Evolutionary conservation across 306 rosid species (phyloP).

Genomic region (Vachellia pachyceras): DNA sequence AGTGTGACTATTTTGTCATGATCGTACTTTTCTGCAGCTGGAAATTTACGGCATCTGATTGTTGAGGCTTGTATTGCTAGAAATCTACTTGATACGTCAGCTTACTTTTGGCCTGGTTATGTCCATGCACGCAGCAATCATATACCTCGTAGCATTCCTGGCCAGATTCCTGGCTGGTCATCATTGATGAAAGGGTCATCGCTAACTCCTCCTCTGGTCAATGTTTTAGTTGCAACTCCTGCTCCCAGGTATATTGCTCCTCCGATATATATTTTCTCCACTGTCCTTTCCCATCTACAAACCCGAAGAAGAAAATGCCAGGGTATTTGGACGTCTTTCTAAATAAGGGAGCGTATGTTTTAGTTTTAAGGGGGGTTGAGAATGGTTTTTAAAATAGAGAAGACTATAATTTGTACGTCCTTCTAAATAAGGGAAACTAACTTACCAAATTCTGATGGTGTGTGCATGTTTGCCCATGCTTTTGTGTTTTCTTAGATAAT

Average conservation of each 20-base stretch:
- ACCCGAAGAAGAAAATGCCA: background rate
- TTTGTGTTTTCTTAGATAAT: no score
- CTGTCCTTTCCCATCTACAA: background rate
- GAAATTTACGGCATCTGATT: slow-evolving; percentile 88
- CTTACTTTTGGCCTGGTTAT: slow-evolving; percentile 81
- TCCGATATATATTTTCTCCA: slow-evolving; percentile 13
- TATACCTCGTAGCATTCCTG: slow-evolving; percentile 62
- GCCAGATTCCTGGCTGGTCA: slow-evolving; percentile 81
- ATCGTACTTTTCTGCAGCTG: slow-evolving; percentile 60
- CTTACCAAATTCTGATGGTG: no score
- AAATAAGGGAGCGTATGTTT: no score
- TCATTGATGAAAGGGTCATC: slow-evolving; percentile 82
- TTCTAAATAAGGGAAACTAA: no score
- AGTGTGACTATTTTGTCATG: slow-evolving; percentile 41
- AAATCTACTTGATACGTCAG: background rate
- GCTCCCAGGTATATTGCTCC: slow-evolving; percentile 84
- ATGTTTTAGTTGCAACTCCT: slow-evolving; percentile 76
- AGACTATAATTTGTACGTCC: no score
- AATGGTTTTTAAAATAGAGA: no score
- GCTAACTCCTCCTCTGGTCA: slow-evolving; percentile 68
- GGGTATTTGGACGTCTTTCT: background rate
- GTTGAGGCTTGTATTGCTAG: slow-evolving; percentile 9
- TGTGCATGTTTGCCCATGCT: no score
- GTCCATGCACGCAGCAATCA: slow-evolving; percentile 65
- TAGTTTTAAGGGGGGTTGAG: no score